Evolutionary conservation across 306 rosid species (phyloP), one percentile per base, ranked within the genome.

Genomic region (Castanea crenata): DNA sequence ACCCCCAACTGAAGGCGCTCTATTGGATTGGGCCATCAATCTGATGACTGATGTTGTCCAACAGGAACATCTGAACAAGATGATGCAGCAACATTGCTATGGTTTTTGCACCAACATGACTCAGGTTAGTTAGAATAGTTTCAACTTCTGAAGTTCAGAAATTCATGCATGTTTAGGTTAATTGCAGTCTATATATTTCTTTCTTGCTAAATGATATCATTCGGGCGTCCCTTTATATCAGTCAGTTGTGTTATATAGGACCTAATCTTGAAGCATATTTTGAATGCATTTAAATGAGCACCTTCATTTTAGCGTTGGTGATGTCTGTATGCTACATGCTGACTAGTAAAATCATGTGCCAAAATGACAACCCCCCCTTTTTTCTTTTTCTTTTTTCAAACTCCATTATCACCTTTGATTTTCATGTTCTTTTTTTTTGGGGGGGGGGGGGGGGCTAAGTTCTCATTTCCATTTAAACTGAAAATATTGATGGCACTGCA

Each of bases 91-190:
- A 94, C 73, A 81, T 94, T 14, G 97, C 97, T 77, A 88, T 91
- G 97, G 97, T 94, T 91, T 94, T 94, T 81, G 97, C 98, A 6
- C 98, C 98, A 23, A 94, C 87, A 94, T 94, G 98, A 94, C 98
- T 86, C 91, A 90, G 92, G 98, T 90, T 35, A 72, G 86, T 81
- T 55, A 73, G 56, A 23, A 76, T 67, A 38, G 19, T 70, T 31
- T 46, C 74, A 20, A 44, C 23, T 23, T 79, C 49, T n/a, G 3
- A 5, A 62, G 21, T 78, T 14, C 74, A 74, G 78, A 57, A 76
- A 76, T 9, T 51, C 21, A 56, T 19, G 13, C 6, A 56, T 44
- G 23, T 16, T 16, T 63, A 29, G 14, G 41, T 29, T 5, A 63
- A 29, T 29, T 25, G 20, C 69, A 63, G 11, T 29, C 16, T 34